These are phyloP conservation scores for Tranzscheliella williamsii DNA, from an alignment of 1,284 basidiomycete genomes.

Conservation along the genomic window DNA sequence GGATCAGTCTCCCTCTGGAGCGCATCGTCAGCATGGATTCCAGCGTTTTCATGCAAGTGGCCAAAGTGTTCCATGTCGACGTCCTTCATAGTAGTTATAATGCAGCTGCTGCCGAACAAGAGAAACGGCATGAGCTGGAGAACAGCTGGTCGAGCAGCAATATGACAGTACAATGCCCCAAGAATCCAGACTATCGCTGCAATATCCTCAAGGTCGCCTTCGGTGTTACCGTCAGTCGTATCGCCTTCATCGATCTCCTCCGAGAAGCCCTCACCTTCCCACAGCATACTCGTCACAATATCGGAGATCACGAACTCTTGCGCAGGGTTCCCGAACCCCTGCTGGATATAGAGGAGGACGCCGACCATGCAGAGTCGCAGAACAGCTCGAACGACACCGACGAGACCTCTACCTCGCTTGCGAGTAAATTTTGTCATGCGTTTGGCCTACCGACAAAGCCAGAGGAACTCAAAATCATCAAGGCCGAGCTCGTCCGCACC, in stretches of 20 bases:
- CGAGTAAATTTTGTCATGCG: conserved; percentile 27
- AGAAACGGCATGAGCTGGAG: conserved; percentile 11
- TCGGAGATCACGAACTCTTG: conserved; percentile 10
- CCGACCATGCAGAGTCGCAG: conserved; percentile 1
- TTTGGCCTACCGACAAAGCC: conserved; percentile 27
- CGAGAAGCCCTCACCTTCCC: conserved; percentile 10
- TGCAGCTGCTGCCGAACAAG: neutral
- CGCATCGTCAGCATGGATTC: conserved; percentile 35
- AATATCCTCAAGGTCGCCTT: conserved; percentile 25
- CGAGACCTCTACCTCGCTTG: conserved; percentile 2
- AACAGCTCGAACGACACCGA: conserved; percentile 10
- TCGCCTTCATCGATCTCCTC: conserved; percentile 20
- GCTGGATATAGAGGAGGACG: conserved; percentile 22
- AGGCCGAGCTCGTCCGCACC: conserved; percentile 45
- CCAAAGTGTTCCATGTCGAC: conserved; percentile 27
- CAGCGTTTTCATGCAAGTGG: conserved; percentile 31
- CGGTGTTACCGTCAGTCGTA: conserved; percentile 17
- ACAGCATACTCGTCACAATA: neutral
- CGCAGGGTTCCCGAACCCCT: conserved; percentile 10
- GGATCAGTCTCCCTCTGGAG: conserved; percentile 46
- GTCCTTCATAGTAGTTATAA: conserved; percentile 13
- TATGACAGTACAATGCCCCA: conserved; percentile 16
- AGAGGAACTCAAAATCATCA: conserved; percentile 34
- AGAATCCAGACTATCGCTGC: conserved; percentile 30
- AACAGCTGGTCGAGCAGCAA: conserved; percentile 16